Evolutionary conservation across 305 asterid species (phyloP).

Genomic region (Salvia sclarea): DNA sequence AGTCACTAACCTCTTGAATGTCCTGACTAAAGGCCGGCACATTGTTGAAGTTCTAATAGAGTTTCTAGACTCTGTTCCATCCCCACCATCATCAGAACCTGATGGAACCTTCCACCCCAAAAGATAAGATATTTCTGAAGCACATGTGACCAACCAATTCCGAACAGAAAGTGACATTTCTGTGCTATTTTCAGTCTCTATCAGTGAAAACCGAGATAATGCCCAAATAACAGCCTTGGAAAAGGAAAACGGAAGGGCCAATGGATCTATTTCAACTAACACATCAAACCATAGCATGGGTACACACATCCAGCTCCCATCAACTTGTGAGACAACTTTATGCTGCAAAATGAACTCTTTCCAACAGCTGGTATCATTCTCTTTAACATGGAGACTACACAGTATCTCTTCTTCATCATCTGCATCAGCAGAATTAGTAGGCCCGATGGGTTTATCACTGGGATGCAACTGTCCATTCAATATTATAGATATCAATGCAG

Average conservation of each 20-base stretch:
- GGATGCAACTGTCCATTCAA: constrained; percentile 59
- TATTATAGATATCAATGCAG: constrained; percentile 68
- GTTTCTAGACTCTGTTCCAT: constrained; percentile 71
- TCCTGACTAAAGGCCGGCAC: constrained; percentile 79
- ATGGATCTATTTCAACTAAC: constrained; percentile 80
- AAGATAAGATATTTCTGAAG: constrained; percentile 73
- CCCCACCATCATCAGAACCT: constrained; percentile 93
- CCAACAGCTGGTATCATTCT: constrained; percentile 76
- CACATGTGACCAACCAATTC: constrained; percentile 69
- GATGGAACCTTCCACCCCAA: constrained; percentile 92
- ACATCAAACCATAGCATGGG: constrained; percentile 99
- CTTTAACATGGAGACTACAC: constrained; percentile 46
- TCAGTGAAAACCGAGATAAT: constrained; percentile 76
- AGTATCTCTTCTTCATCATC: constrained; percentile 62
- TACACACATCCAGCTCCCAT: constrained; percentile 91
- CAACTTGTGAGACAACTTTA: constrained; percentile 60
- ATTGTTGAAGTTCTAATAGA: constrained; percentile 72
- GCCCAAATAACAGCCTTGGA: constrained; percentile 95
- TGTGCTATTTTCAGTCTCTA: constrained; percentile 60
- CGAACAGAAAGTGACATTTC: constrained; percentile 58
- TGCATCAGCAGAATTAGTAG: constrained; percentile 42
- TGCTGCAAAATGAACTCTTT: constrained; percentile 70
- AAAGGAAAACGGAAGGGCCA: constrained; percentile 74
- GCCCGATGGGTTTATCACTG: constrained; percentile 48
- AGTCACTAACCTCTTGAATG: constrained; percentile 80